Evolutionary conservation across 176 grass and related monocot genomes (phyloP).

Genomic region (Alloteropsis semialata): DNA sequence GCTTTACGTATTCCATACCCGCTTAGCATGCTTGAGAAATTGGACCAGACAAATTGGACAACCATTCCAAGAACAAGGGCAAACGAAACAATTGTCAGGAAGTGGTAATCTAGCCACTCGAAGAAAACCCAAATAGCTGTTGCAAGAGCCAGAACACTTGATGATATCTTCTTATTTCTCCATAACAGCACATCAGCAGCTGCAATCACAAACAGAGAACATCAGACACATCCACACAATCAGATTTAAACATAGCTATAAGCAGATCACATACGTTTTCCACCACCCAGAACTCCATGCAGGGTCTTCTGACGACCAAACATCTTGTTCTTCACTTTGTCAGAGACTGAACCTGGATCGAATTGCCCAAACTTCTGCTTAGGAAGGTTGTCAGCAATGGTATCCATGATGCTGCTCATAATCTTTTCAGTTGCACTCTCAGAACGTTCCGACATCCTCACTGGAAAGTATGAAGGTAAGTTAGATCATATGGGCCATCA

Average conservation of each 20-base stretch:
- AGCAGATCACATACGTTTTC: constrained; percentile 54
- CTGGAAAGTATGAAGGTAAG: constrained; percentile 4
- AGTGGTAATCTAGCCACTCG: constrained; percentile 92
- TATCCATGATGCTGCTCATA: constrained; percentile 59
- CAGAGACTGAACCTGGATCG: constrained; percentile 37
- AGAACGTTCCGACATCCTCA: constrained; percentile 50
- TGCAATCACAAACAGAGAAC: constrained; percentile 37
- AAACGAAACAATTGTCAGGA: constrained; percentile 71
- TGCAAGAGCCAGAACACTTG: constrained; percentile 60
- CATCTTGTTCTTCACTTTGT: constrained; percentile 55
- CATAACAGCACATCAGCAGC: constrained; percentile 92
- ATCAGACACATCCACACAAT: not conserved
- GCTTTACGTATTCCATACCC: constrained; percentile 34
- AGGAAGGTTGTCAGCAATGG: constrained; percentile 59
- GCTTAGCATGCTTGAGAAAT: constrained; percentile 49
- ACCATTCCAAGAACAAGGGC: constrained; percentile 72
- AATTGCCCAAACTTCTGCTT: constrained; percentile 68
- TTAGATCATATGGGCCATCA: not conserved
- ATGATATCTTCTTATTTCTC: constrained; percentile 95
- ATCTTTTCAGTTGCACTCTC: constrained; percentile 63
- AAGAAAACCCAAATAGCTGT: constrained; percentile 85
- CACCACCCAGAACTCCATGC: constrained; percentile 77
- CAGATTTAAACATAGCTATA: not conserved
- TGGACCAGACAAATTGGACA: constrained; percentile 72
- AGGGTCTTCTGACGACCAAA: constrained; percentile 66